Evolutionary conservation across 2,329 filamentous ascomycete species (phyloP).

Genomic region (Talaromyces amestolkiae): DNA sequence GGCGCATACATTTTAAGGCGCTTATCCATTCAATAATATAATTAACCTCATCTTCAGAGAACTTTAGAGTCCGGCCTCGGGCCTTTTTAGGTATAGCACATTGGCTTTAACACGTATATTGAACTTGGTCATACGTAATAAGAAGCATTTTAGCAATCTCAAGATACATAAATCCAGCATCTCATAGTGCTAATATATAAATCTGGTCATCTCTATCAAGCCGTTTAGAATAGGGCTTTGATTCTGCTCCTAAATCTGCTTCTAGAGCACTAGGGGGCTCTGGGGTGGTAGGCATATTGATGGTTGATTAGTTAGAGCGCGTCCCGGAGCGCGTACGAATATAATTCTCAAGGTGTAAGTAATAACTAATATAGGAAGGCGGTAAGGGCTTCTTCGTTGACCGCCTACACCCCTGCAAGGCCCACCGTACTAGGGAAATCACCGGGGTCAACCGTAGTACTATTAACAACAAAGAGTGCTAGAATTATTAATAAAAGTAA

Average conservation of each 20-base stretch:
- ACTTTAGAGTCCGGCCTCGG: background rate
- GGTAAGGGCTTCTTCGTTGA: no score
- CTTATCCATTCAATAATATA: constrained; percentile 22
- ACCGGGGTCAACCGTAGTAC: no score
- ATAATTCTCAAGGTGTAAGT: background rate
- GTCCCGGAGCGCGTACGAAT: background rate
- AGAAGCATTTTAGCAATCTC: background rate
- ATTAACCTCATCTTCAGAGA: background rate
- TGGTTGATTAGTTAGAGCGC: background rate
- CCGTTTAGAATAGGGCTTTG: background rate
- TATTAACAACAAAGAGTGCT: no score
- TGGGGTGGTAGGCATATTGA: background rate
- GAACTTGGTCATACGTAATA: background rate
- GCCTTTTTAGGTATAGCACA: background rate
- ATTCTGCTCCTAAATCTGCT: no score
- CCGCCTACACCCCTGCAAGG: no score
- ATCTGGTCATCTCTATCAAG: background rate
- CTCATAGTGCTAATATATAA: background rate
- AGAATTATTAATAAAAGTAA: no score
- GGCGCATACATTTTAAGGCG: constrained; percentile 18
- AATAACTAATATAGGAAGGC: background rate
- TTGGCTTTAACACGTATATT: background rate
- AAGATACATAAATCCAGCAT: background rate
- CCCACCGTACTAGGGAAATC: no score
- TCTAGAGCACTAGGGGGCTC: background rate